phyloP scores from a whole-genome alignment of 1,284 basidiomycete genomes.

The Tylopilus sp. region DNA sequence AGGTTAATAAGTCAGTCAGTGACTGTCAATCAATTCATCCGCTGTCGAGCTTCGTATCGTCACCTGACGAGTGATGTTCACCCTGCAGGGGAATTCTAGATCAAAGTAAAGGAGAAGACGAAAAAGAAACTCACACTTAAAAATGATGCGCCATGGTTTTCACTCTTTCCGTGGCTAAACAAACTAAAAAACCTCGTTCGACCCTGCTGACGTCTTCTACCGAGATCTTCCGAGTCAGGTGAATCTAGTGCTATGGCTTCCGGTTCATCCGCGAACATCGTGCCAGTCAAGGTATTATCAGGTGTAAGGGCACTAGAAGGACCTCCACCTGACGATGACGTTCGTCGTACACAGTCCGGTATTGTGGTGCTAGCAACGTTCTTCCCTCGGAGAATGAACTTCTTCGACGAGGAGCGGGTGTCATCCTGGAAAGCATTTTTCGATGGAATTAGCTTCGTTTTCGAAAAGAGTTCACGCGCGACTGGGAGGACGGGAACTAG shows the following conservation, averaged over 20 bases:
- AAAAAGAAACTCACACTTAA: constrained; percentile 17
- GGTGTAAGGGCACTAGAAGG: background rate
- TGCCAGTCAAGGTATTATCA: constrained; percentile 12
- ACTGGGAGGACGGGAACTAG: constrained; percentile 72
- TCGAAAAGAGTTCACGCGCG: constrained; percentile 69
- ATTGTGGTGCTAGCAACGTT: constrained; percentile 12
- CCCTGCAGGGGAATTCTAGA: constrained; percentile 1
- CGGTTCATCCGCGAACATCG: constrained; percentile 25
- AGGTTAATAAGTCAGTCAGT: constrained; percentile 10
- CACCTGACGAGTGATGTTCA: constrained; percentile 9
- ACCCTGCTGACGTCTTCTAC: constrained; percentile 14
- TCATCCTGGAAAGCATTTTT: constrained; percentile 41
- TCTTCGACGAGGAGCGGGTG: constrained; percentile 26
- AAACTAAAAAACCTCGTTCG: constrained; percentile 31
- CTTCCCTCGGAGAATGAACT: constrained; percentile 19
- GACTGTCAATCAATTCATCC: constrained; percentile 6
- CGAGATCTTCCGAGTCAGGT: constrained; percentile 7
- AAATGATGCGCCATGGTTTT: background rate
- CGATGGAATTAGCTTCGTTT: constrained; percentile 66
- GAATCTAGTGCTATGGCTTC: constrained; percentile 11
- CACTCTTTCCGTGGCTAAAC: constrained; percentile 28
- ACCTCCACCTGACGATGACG: constrained; percentile 24
- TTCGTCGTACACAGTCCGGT: constrained; percentile 14
- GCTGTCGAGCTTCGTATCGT: constrained; percentile 1
- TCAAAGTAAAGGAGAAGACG: background rate